Percentiles rank a stretch among this genome's conserved stretches.
Conservation (phyloP, 306 rosid species). For the Cucurbita ficifolia region DNA sequence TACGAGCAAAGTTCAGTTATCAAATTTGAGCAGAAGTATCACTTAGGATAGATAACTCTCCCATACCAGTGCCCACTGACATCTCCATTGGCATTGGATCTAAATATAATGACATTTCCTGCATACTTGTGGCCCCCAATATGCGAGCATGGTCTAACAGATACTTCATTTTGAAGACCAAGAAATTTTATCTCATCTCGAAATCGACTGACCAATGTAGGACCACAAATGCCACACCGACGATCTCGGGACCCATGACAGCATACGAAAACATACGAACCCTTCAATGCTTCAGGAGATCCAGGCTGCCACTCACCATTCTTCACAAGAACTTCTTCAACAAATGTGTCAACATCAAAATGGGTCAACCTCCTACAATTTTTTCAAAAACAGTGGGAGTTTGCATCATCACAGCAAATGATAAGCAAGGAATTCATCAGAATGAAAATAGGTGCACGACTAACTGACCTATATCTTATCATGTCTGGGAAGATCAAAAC, state of each 20-base stretch:
- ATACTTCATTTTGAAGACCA: slow-evolving; percentile 62
- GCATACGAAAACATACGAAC: slow-evolving; percentile 69
- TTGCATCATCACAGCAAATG: background rate
- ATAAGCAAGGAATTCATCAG: background rate
- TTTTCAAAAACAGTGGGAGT: background rate
- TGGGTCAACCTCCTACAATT: slow-evolving; percentile 82
- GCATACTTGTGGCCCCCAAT: slow-evolving; percentile 85
- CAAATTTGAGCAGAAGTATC: background rate
- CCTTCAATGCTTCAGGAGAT: slow-evolving; percentile 64
- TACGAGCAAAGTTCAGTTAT: background rate
- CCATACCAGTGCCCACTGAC: slow-evolving; percentile 84
- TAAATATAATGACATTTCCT: slow-evolving; percentile 74
- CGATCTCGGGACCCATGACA: slow-evolving; percentile 88
- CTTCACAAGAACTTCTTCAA: slow-evolving; percentile 95
- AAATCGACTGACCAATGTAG: slow-evolving; percentile 61
- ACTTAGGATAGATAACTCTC: background rate
- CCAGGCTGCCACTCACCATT: slow-evolving; percentile 89
- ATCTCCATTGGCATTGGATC: slow-evolving; percentile 41
- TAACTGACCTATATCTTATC: slow-evolving; percentile 80
- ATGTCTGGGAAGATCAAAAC: slow-evolving; percentile 89
- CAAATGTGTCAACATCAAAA: slow-evolving; percentile 90
- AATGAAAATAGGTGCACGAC: background rate
- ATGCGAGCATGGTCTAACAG: slow-evolving; percentile 93
- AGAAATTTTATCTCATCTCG: slow-evolving; percentile 56
- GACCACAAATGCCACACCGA: slow-evolving; percentile 93